These are phyloP conservation scores for Miscanthus lutarioriparius DNA, from an alignment of 176 grass and related monocot species.

Conservation along the genomic window DNA sequence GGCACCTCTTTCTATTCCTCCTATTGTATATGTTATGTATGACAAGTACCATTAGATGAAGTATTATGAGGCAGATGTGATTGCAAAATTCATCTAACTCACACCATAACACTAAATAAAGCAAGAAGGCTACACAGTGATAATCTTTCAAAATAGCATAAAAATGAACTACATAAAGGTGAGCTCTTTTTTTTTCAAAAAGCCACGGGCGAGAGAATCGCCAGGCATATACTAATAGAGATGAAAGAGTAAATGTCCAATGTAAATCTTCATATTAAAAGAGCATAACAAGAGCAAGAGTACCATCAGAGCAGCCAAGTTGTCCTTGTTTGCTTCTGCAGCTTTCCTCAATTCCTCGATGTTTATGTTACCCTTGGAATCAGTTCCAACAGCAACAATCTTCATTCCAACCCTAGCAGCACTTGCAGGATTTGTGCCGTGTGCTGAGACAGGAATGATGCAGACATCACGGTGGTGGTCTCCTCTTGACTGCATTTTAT, in stretches of 20 bases:
- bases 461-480: slow-evolving; percentile 92
- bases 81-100: background rate
- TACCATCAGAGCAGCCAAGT: slow-evolving; percentile 97
- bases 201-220: background rate
- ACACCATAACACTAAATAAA: background rate
- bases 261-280: slow-evolving; percentile 17
- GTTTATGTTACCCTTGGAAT: slow-evolving; percentile 99
- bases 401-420: slow-evolving; percentile 99
- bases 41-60: background rate
- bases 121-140: background rate
- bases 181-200: background rate
- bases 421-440: slow-evolving; percentile 98
- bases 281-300: background rate
- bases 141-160: background rate
- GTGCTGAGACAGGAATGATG: slow-evolving; percentile 98
- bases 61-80: background rate
- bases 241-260: slow-evolving; percentile 18
- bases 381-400: slow-evolving; percentile 96
- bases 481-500: slow-evolving; percentile 76
- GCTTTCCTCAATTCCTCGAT: slow-evolving; percentile 92
- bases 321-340: slow-evolving; percentile 89
- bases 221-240: background rate
- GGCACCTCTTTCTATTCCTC: slow-evolving; percentile 5
- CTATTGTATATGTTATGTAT: background rate
- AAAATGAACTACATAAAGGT: slow-evolving; percentile 8